Percentiles rank a stretch among this genome's conserved stretches.
These are phyloP conservation scores for Epichloe coenophiala DNA, from an alignment of 2,329 filamentous ascomycete genomes.

Conservation along the genomic window DNA sequence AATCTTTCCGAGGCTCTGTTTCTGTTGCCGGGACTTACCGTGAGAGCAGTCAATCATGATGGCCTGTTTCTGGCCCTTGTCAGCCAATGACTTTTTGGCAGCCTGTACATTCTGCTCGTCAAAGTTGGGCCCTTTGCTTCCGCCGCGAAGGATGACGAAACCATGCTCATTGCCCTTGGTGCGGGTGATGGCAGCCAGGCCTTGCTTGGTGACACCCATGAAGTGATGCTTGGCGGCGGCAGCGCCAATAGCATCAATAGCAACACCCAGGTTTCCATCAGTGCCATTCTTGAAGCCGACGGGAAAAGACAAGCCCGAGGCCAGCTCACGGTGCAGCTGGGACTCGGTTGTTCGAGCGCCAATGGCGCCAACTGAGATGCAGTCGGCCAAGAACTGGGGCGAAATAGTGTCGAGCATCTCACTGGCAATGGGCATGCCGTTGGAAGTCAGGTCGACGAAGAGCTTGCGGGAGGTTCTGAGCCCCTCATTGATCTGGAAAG, in stretches of 20 bases:
- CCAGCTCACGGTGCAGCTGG: constrained; percentile 90
- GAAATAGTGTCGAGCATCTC: constrained; percentile 99
- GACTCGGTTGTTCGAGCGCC: constrained; percentile 93
- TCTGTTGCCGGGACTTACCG: constrained; percentile 38
- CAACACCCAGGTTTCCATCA: constrained; percentile 78
- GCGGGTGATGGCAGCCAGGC: constrained; percentile 84
- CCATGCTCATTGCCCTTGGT: constrained; percentile 93
- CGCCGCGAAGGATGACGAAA: constrained; percentile 90
- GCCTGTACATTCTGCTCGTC: constrained; percentile 71
- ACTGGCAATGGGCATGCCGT: constrained; percentile 86
- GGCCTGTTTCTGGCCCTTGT: constrained; percentile 74
- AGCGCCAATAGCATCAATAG: constrained; percentile 89
- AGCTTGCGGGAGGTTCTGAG: constrained; percentile 83
- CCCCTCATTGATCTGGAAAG: constrained; percentile 97
- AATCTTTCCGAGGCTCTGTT: background rate
- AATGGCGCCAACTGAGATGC: constrained; percentile 90
- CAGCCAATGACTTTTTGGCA: constrained; percentile 63
- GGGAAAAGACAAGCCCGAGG: constrained; percentile 93
- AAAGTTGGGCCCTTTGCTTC: constrained; percentile 85
- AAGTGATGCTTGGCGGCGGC: constrained; percentile 86
- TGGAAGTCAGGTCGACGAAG: constrained; percentile 76
- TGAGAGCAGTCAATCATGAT: constrained; percentile 99
- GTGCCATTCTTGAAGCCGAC: constrained; percentile 99
- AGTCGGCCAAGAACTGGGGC: constrained; percentile 91
- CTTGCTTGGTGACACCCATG: constrained; percentile 97